Percentiles rank a stretch among this genome's conserved stretches.
phyloP scores from a whole-genome alignment of 106 monocot genomes.

The Agapanthus africanus region DNA sequence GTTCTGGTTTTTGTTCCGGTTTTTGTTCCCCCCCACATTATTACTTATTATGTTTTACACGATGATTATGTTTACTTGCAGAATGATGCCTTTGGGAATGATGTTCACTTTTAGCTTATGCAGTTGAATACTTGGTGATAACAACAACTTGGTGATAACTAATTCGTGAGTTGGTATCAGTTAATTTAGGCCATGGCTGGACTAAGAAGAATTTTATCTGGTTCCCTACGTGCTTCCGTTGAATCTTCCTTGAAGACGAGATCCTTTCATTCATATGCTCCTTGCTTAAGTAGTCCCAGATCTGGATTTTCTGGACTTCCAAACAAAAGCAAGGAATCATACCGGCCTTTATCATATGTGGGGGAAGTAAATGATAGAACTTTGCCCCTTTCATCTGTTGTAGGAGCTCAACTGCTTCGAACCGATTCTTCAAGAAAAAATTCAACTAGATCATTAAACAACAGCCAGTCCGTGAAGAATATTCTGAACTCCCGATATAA shows the following conservation, averaged over 20 bases:
- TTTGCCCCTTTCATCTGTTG: conserved; percentile 14
- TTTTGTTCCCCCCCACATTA: too few species aligned
- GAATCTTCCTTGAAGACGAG: conserved; percentile 14
- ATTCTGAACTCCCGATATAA: conserved; percentile 8
- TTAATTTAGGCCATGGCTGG: conserved; percentile 19
- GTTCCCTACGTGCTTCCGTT: conserved; percentile 9
- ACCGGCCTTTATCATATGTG: neutral
- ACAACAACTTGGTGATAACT: conserved; percentile 8
- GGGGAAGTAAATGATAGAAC: conserved; percentile 2
- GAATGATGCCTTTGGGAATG: too few species aligned
- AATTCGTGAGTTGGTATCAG: neutral
- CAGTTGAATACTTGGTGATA: too few species aligned
- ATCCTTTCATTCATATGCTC: conserved; percentile 7
- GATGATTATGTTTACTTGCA: too few species aligned
- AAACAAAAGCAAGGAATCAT: conserved; percentile 10
- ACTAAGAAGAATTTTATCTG: conserved; percentile 12
- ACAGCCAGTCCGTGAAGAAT: conserved; percentile 10
- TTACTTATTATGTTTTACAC: too few species aligned
- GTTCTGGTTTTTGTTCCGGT: too few species aligned
- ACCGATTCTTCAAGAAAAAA: conserved; percentile 3
- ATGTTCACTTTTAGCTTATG: too few species aligned
- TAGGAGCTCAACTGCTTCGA: neutral
- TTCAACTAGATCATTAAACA: conserved; percentile 12
- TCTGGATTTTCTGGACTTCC: conserved; percentile 5
- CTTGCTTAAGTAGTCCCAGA: conserved; percentile 11